Conservation (phyloP, 2,329 filamentous ascomycete species). For the Diaporthe australafricana region DNA sequence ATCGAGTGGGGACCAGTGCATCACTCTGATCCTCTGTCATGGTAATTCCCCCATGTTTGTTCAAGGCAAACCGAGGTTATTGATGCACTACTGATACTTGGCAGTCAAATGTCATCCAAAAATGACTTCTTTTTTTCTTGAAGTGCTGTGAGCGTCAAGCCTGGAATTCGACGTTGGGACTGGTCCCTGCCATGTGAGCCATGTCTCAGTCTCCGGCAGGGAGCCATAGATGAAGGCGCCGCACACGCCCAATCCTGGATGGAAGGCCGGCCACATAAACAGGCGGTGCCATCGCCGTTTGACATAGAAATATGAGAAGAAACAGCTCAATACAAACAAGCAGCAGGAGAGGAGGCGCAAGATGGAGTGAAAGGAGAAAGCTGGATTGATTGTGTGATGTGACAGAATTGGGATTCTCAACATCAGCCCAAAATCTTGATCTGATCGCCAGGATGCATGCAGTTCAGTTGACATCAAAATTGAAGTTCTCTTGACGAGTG, state of each 20-base stretch:
- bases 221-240: background rate
- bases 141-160: background rate
- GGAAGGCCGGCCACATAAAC: background rate
- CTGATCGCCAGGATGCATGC: too few relatives aligned
- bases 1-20: slow-evolving; percentile 29
- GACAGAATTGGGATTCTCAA: background rate
- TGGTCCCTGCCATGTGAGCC: background rate
- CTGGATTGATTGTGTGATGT: too few relatives aligned
- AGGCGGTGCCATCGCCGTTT: background rate
- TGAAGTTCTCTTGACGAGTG: background rate
- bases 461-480: background rate
- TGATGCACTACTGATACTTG: background rate
- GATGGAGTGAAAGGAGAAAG: background rate
- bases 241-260: background rate
- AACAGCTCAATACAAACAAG: background rate
- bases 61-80: background rate
- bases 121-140: background rate
- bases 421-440: background rate
- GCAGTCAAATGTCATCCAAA: background rate
- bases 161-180: background rate
- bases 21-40: slow-evolving; percentile 11
- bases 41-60: background rate
- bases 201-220: background rate
- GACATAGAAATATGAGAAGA: background rate
- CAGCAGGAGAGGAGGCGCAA: background rate